Conservation (phyloP, 768 basidiomycete genomes). For the Boletus rubescentipes region DNA sequence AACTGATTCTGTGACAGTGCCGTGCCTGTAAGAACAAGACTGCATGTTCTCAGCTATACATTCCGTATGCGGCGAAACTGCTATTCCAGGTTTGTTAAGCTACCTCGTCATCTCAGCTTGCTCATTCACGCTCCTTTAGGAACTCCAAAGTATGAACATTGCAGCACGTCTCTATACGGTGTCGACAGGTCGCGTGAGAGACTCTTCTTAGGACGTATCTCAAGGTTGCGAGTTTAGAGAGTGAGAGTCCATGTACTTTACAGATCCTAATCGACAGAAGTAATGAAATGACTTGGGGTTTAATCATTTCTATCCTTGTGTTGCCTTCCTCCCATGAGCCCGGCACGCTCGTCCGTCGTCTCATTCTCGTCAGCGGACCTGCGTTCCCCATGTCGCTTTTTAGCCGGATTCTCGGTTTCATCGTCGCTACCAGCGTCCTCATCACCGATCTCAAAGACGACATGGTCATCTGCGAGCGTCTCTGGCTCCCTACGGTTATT, state of each 20-base stretch:
- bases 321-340: conserved; percentile 52
- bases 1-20: conserved; percentile 47
- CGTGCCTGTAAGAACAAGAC: conserved; percentile 98
- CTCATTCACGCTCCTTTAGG: conserved; percentile 41
- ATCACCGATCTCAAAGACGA: conserved; percentile 91
- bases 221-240: not conserved
- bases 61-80: conserved; percentile 96
- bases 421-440: conserved; percentile 69
- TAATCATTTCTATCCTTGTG: conserved; percentile 38
- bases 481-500: conserved; percentile 53
- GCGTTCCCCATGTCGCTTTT: conserved; percentile 46
- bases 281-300: conserved; percentile 7
- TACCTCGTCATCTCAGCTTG: not conserved
- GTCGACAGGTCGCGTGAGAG: conserved; percentile 83
- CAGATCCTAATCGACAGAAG: conserved; percentile 25
- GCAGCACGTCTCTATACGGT: conserved; percentile 85
- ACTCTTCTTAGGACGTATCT: conserved; percentile 31
- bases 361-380: conserved; percentile 50
- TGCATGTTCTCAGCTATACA: conserved; percentile 85
- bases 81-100: conserved; percentile 77
- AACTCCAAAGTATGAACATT: conserved; percentile 95
- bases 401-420: conserved; percentile 50
- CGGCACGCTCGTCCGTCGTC: conserved; percentile 57
- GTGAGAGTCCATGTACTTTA: conserved; percentile 36
- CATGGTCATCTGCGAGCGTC: conserved; percentile 58